Base-by-base conservation (phyloP, 257 asterid species). In the Solanum dulcamara region DNA sequence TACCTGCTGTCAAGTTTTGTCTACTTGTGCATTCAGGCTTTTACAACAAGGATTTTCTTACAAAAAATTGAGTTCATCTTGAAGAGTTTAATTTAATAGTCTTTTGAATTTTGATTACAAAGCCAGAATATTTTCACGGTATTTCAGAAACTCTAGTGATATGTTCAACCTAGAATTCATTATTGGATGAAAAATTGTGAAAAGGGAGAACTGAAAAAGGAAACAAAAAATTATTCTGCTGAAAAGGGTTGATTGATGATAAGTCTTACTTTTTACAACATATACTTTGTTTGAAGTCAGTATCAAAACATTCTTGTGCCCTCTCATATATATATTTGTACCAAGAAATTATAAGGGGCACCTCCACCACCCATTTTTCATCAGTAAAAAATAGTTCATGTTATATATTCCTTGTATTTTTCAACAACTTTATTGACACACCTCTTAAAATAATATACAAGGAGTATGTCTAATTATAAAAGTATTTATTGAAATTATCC, bases 1-100 rank as follows among this genome's bases (percentile, higher is more conserved):
- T n/a, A n/a, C n/a, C 87, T 90, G 89, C 81, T 87, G 90, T 85
- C 88, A 80, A 53, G 6, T 48, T 91, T 92, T 93, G 97, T 91
- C 91, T 57, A 66, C 85, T 90, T 90, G 28, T 92, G 92, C 90
- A 79, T 92, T 22, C 90, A 81, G 93, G 92, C 85, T 90, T 88
- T 85, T 33, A 24, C 3, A 59, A n/a, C 6, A n/a, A 24, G 33
- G 68, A 60, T n/a, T 70, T 80, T 80, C 46, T 22, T n/a, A 5
- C 30, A 20, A 37, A n/a, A 33, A 30, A 32, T 51, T 30, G 84
- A 57, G 68, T 53, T 67, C 26, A 67, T 48, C 12, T 72, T 85
- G 70, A 46, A 77, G 50, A 80, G 53, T 92, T 90, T 42, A 87
- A 24, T 89, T 89, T 88, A 55, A 9, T 6, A 62, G 91, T 90